These are phyloP conservation scores for Sutorius eximius DNA, from an alignment of 1,284 basidiomycete genomes.

Conservation along the genomic window DNA sequence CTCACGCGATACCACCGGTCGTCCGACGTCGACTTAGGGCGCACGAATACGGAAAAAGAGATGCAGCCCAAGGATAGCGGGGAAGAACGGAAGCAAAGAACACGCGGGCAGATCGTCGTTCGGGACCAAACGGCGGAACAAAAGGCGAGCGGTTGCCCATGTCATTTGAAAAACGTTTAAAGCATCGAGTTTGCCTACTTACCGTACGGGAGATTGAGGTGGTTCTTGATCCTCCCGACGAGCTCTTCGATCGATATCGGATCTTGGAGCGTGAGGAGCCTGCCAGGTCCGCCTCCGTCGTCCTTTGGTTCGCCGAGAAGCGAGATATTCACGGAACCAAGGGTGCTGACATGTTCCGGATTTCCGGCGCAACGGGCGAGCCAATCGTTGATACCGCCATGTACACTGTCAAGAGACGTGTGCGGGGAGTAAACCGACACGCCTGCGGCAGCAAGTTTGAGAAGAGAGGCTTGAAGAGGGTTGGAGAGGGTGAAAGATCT, in stretches of 20 bases:
- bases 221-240: conserved; percentile 65
- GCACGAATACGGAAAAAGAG: conserved; percentile 10
- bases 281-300: conserved; percentile 64
- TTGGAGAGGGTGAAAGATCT: conserved; percentile 77
- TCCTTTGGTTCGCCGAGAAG: conserved; percentile 42
- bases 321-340: conserved; percentile 31
- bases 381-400: conserved; percentile 88
- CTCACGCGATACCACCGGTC: conserved; percentile 40
- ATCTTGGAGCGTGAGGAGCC: conserved; percentile 60
- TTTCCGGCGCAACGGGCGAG: conserved; percentile 50
- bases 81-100: conserved; percentile 9
- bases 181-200: conserved; percentile 21
- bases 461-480: conserved; percentile 78
- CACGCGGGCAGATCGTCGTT: conserved; percentile 16
- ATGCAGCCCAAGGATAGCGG: conserved; percentile 5
- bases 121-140: conserved; percentile 10
- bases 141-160: not conserved
- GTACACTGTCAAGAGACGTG: conserved; percentile 79
- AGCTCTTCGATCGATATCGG: conserved; percentile 60
- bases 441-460: conserved; percentile 77
- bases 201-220: conserved; percentile 68
- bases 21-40: conserved; percentile 75
- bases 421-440: conserved; percentile 89
- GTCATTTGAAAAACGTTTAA: conserved; percentile 16
- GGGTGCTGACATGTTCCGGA: conserved; percentile 17